These are phyloP conservation scores for Crithidia sp. DNA, from an alignment of 208 protist genomes.

Conservation along the genomic window DNA sequence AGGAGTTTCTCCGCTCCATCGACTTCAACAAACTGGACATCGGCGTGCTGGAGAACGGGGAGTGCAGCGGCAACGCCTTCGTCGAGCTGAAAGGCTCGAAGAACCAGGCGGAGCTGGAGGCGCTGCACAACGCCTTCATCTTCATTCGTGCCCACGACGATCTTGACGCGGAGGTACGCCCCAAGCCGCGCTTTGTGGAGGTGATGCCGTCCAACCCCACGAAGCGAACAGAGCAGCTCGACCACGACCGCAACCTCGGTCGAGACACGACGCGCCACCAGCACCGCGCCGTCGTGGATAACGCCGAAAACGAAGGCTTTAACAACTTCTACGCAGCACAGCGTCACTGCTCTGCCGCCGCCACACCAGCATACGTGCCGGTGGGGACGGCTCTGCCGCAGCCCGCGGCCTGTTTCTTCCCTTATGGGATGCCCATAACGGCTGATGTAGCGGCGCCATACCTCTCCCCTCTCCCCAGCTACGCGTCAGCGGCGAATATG, in stretches of 20 bases:
- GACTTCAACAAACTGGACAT: constrained; percentile 15
- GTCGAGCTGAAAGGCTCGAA: constrained; percentile 22
- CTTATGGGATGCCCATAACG: not conserved
- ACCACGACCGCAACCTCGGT: constrained; percentile 7
- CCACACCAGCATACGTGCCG: not conserved
- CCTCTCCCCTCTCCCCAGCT: not conserved
- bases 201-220: constrained; percentile 18
- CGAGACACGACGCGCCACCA: constrained; percentile 4
- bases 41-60: constrained; percentile 15
- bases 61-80: constrained; percentile 19
- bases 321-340: too few relatives aligned
- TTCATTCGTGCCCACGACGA: constrained; percentile 2
- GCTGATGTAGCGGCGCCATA: not conserved
- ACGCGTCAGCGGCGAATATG: not conserved
- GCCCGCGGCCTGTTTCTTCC: not conserved
- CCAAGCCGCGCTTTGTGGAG: constrained; percentile 20
- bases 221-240: constrained; percentile 16
- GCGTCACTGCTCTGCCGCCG: too few relatives aligned
- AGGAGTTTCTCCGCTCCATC: constrained; percentile 1
- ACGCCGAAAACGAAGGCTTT: too few relatives aligned
- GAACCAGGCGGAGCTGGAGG: constrained; percentile 13
- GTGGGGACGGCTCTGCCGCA: not conserved
- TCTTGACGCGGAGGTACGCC: constrained; percentile 6
- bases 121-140: constrained; percentile 13
- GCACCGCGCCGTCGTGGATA: not conserved